A percentile compares a stretch with the other conserved stretches of the same genome.
Conservation (phyloP, 2,329 filamentous ascomycete genomes). For the Alternaria metachromatica region DNA sequence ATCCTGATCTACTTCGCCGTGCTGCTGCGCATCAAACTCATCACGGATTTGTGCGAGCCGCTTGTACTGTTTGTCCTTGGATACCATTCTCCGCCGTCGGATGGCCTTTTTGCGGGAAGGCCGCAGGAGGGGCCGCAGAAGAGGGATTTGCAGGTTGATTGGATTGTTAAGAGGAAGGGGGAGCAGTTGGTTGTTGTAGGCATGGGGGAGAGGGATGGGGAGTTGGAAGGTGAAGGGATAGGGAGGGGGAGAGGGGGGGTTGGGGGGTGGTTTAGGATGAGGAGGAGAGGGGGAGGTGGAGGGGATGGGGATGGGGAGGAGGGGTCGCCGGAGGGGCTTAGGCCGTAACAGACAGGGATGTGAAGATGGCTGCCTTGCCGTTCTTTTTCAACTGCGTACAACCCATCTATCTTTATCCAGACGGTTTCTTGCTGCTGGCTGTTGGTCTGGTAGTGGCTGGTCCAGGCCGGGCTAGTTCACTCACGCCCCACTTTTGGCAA, state of each 20-base stretch:
- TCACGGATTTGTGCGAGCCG: slow-evolving; percentile 15
- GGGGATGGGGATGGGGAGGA: background rate
- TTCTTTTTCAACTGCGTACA: too few relatives aligned
- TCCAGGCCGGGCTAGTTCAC: too few relatives aligned
- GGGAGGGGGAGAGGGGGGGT: background rate
- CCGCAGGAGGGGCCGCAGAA: slow-evolving; percentile 7
- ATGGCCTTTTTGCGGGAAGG: background rate
- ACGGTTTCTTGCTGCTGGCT: too few relatives aligned
- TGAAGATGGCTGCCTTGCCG: background rate
- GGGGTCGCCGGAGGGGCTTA: background rate
- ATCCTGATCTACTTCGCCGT: slow-evolving; percentile 9
- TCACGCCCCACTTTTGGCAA: too few relatives aligned
- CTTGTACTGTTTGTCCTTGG: slow-evolving; percentile 10
- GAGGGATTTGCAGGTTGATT: background rate
- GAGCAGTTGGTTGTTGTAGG: slow-evolving; percentile 6
- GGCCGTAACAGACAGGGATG: background rate
- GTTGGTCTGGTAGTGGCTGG: too few relatives aligned
- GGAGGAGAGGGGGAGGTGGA: background rate
- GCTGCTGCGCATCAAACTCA: slow-evolving; percentile 4
- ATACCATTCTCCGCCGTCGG: slow-evolving; percentile 1
- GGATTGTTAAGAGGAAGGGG: slow-evolving; percentile 6
- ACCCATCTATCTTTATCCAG: too few relatives aligned
- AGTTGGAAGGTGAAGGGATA: background rate
- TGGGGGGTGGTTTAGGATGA: background rate
- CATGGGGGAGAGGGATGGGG: background rate